These are phyloP conservation scores for Monosporascus sp. DNA, from an alignment of 2,329 filamentous ascomycete genomes.

Conservation along the genomic window DNA sequence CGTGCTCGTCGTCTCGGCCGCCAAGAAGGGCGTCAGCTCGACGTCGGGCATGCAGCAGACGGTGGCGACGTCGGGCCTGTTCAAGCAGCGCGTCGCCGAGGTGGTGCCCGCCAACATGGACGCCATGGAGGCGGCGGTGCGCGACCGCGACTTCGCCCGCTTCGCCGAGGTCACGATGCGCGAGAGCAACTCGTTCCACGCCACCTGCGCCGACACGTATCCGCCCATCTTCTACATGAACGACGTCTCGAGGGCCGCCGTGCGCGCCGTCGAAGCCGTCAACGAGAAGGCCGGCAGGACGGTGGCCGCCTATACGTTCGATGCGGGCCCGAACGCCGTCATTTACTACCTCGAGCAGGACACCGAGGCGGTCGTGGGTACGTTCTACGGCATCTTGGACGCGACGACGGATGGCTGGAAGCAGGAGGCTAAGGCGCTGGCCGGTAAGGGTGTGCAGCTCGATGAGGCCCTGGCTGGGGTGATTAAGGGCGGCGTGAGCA, in stretches of 20 bases:
- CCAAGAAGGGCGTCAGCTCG: slow-evolving; percentile 92
- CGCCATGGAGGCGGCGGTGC: slow-evolving; percentile 78
- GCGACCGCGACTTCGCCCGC: slow-evolving; percentile 70
- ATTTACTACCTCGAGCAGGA: slow-evolving; percentile 90
- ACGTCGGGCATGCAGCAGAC: slow-evolving; percentile 97
- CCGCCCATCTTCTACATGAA: slow-evolving; percentile 99
- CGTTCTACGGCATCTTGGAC: slow-evolving; percentile 64
- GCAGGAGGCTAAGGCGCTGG: slow-evolving; percentile 46
- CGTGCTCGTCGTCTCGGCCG: slow-evolving; percentile 84
- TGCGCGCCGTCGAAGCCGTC: slow-evolving; percentile 83
- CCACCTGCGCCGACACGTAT: slow-evolving; percentile 88
- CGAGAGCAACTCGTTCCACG: slow-evolving; percentile 96
- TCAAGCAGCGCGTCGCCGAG: slow-evolving; percentile 65
- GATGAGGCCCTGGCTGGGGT: slow-evolving; percentile 60
- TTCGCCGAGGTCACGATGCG: slow-evolving; percentile 93
- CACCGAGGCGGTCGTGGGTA: slow-evolving; percentile 65
- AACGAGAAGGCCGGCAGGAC: slow-evolving; percentile 74
- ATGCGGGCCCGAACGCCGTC: slow-evolving; percentile 94
- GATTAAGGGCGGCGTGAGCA: slow-evolving; percentile 74
- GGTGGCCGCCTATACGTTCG: slow-evolving; percentile 92
- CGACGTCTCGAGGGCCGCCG: slow-evolving; percentile 81
- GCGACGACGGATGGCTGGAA: slow-evolving; percentile 65
- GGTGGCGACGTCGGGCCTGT: slow-evolving; percentile 84
- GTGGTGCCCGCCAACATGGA: slow-evolving; percentile 82
- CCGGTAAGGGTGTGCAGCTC: slow-evolving; percentile 48